Evolutionary conservation across 345 rosid species (phyloP), one percentile per base, ranked within the genome.

Genomic region (Geranium brycei): DNA sequence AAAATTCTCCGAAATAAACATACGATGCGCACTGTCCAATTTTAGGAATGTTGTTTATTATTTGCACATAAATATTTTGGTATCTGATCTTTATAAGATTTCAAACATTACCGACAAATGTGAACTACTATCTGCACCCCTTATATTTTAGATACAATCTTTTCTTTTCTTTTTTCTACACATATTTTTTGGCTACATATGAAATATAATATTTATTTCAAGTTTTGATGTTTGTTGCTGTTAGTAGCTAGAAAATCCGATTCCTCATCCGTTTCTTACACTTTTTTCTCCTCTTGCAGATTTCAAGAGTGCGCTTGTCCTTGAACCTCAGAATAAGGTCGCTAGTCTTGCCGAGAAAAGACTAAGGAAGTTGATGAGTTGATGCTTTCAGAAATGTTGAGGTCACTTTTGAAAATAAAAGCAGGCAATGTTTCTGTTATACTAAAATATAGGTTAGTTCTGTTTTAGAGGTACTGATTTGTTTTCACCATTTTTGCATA

Each of bases 321-420:
- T 89, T 31, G 98, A 89, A 71, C 98, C 98, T 0, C 91, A 86
- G 18, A 92, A 92, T 68, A 92, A 92, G 78, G 82, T 66, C 0
- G 98, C 98, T 30, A 79, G 64, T 66, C 23, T 13, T 1, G 88
- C 90, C 7, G 95, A 83, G 63, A 83, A 77, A 73, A 77, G 98
- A 72, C 84, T 92, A 13, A 72, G 82, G 56, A 83, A 86, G 75
- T 68, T 71, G 75, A 72, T 81, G 78, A 74, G 79, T 58, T 88
- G 80, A 81, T 68, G 0, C 14, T 47, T 13, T 7, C 14, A 5
- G 8, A 38, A 5, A 5, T 38, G 47, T 38, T 38, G 8, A 38
- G 3, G 15, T 47, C 41, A 1, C 10, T 47, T 8, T 47, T 47
- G 53, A 47, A 5, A 38, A 10, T 38, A 5, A 5, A 35, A 47